Conservation (phyloP, 345 rosid genomes). For the Pistacia vera region DNA sequence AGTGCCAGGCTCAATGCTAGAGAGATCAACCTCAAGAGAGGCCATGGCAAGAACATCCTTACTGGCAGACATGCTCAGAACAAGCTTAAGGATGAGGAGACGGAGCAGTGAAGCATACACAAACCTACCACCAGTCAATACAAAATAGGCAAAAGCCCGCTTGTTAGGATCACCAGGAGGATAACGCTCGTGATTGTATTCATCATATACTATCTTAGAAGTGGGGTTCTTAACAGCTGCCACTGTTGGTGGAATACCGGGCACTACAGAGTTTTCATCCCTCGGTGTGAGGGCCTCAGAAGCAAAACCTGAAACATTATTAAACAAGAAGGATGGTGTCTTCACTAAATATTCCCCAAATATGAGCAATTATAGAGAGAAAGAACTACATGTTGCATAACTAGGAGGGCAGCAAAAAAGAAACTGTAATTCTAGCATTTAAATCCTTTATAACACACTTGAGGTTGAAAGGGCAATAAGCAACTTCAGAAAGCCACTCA, state of each 20-base stretch:
- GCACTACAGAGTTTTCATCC: conserved; percentile 39
- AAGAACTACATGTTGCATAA: background rate
- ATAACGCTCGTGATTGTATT: conserved; percentile 81
- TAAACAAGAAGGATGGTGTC: background rate
- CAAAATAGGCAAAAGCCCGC: conserved; percentile 97
- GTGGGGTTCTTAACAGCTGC: conserved; percentile 80
- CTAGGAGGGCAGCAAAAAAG: background rate
- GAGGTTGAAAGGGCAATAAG: background rate
- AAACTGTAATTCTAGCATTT: background rate
- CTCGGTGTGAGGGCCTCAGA: conserved; percentile 53
- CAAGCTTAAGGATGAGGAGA: conserved; percentile 77
- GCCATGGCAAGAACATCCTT: conserved; percentile 96
- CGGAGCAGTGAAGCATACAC: conserved; percentile 84
- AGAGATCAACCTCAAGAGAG: conserved; percentile 91
- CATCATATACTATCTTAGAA: conserved; percentile 82
- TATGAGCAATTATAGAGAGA: background rate
- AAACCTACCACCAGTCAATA: conserved; percentile 86
- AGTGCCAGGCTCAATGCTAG: conserved; percentile 80
- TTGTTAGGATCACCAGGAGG: conserved; percentile 96
- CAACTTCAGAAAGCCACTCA: background rate
- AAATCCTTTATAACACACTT: background rate
- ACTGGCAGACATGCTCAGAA: conserved; percentile 95
- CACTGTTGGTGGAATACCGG: conserved; percentile 56
- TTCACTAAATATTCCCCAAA: background rate
- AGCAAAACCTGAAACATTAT: conserved; percentile 53